Evolutionary conservation across 2,329 filamentous ascomycete genomes (phyloP).

Genomic region (Cercospora janseana): DNA sequence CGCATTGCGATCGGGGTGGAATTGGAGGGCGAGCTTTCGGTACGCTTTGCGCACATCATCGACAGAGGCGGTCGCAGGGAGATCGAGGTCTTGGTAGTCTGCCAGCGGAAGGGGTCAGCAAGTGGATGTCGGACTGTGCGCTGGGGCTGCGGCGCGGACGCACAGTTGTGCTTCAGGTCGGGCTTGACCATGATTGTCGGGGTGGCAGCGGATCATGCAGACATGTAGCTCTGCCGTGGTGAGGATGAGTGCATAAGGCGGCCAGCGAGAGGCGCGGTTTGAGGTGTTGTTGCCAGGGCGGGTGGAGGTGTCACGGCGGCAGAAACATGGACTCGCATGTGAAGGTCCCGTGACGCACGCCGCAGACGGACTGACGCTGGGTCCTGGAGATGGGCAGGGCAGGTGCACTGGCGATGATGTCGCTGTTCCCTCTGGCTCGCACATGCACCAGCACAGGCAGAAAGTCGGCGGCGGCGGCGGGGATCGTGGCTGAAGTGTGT

Average conservation of each 20-base stretch:
- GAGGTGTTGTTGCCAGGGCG: not conserved
- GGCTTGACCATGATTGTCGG: slow-evolving; percentile 38
- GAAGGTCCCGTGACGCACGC: too few relatives aligned
- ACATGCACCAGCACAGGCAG: too few relatives aligned
- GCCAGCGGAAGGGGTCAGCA: slow-evolving; percentile 12
- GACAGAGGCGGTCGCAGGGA: slow-evolving; percentile 64
- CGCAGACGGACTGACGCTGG: too few relatives aligned
- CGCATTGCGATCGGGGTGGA: slow-evolving; percentile 85
- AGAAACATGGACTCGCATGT: slow-evolving; percentile 15
- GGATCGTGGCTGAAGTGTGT: too few relatives aligned
- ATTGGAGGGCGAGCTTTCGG: slow-evolving; percentile 78
- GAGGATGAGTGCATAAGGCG: slow-evolving; percentile 13
- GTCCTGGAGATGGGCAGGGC: not conserved
- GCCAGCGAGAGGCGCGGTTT: not conserved
- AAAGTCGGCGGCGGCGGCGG: too few relatives aligned
- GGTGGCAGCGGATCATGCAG: slow-evolving; percentile 16
- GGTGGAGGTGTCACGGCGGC: slow-evolving; percentile 16
- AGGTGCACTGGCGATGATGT: too few relatives aligned
- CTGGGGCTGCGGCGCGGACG: not conserved
- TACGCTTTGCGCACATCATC: slow-evolving; percentile 84
- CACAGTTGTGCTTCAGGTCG: slow-evolving; percentile 35
- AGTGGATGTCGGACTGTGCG: not conserved
- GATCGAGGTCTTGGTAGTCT: slow-evolving; percentile 69
- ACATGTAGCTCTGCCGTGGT: slow-evolving; percentile 13
- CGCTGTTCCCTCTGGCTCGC: too few relatives aligned